phyloP scores from a whole-genome alignment of 176 grass and related monocot species.

The Musa troglodytarum region DNA sequence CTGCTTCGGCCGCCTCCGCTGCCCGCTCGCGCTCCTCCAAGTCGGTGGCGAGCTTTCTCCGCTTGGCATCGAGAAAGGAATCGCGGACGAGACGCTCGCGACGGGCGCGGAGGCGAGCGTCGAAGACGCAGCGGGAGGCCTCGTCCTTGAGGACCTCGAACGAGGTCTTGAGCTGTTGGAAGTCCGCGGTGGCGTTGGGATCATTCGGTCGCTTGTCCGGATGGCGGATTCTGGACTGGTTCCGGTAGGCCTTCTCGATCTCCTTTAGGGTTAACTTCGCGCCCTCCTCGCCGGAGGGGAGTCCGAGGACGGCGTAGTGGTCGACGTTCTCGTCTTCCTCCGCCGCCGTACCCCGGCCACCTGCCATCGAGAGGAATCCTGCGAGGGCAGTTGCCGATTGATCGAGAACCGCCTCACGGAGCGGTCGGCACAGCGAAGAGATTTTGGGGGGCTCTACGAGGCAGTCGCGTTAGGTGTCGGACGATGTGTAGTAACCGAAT shows the following conservation, averaged over 20 bases:
- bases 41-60: constrained; percentile 54
- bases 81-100: constrained; percentile 43
- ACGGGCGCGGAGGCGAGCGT: constrained; percentile 46
- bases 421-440: too few species aligned
- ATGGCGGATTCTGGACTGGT: constrained; percentile 53
- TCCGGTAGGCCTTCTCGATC: constrained; percentile 67
- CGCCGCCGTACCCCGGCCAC: background rate
- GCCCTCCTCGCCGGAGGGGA: constrained; percentile 61
- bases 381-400: too few species aligned
- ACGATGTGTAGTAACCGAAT: too few species aligned
- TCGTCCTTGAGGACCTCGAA: constrained; percentile 69
- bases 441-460: too few species aligned
- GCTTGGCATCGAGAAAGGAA: constrained; percentile 32
- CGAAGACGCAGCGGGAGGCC: constrained; percentile 50
- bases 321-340: constrained; percentile 40
- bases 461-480: too few species aligned
- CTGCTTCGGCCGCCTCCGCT: constrained; percentile 8
- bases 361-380: background rate
- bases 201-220: constrained; percentile 75
- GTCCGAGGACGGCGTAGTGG: constrained; percentile 62
- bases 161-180: constrained; percentile 56
- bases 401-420: too few species aligned
- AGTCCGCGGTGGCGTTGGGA: constrained; percentile 76
- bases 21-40: constrained; percentile 80
- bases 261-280: constrained; percentile 40